Percentiles rank a stretch among this genome's conserved stretches.
Evolutionary conservation across 1,139 yeast species (phyloP).

Genomic region (Geotrichum klebahnii): DNA sequence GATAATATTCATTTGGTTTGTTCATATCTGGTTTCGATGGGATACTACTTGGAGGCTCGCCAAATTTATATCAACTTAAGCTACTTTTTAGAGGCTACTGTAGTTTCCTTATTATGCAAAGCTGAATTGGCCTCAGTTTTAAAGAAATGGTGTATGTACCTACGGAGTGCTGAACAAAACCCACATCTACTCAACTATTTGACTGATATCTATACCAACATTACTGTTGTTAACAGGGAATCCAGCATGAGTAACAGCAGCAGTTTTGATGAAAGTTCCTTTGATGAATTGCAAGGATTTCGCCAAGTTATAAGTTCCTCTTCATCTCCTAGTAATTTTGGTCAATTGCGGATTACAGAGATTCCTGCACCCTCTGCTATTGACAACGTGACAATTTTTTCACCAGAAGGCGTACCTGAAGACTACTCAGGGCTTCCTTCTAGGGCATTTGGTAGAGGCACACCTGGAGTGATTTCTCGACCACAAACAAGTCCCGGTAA

Average conservation of each 20-base stretch:
- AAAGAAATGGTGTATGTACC: constrained; percentile 10
- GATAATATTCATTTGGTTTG: constrained; percentile 20
- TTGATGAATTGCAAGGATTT: too few relatives aligned
- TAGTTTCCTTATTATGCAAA: constrained; percentile 13
- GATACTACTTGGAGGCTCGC: constrained; percentile 14
- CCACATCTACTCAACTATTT: constrained; percentile 5
- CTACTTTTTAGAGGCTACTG: constrained; percentile 18
- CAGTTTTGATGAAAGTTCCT: not conserved
- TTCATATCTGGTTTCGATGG: constrained; percentile 16
- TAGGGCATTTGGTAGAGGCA: not conserved
- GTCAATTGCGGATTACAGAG: not conserved
- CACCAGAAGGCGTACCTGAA: constrained; percentile 6
- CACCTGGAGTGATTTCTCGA: too few relatives aligned
- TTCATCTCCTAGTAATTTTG: too few relatives aligned
- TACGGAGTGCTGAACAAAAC: not conserved
- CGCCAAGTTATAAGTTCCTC: too few relatives aligned
- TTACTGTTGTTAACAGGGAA: constrained; percentile 4
- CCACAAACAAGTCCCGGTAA: too few relatives aligned
- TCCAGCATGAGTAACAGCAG: not conserved
- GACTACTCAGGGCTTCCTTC: too few relatives aligned
- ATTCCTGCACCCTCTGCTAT: not conserved
- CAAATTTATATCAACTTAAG: constrained; percentile 14
- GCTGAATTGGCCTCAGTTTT: constrained; percentile 5
- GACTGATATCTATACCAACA: constrained; percentile 8
- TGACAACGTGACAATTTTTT: constrained; percentile 10